These are phyloP conservation scores for Paramarasmius palmivorus DNA, from an alignment of 1,284 basidiomycete genomes.

Conservation along the genomic window DNA sequence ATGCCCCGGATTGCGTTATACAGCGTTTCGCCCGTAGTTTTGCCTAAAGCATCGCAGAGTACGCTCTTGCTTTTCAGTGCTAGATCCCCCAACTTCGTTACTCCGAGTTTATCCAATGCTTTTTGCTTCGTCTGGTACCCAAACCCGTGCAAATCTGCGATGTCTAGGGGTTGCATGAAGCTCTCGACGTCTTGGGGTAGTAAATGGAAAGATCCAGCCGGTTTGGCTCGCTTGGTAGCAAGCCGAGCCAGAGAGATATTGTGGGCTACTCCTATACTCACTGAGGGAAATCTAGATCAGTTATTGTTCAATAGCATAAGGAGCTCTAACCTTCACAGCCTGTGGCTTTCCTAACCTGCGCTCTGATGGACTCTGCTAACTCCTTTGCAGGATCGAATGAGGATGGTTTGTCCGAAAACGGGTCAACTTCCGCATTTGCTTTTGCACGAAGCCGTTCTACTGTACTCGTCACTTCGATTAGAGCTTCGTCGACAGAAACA, in stretches of 20 bases:
- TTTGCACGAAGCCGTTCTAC: constrained; percentile 47
- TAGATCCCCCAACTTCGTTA: constrained; percentile 71
- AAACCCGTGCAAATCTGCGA: constrained; percentile 88
- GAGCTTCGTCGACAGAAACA: constrained; percentile 94
- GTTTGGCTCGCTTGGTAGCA: constrained; percentile 91
- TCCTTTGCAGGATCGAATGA: constrained; percentile 63
- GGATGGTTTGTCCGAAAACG: constrained; percentile 15
- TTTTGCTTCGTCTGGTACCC: constrained; percentile 77
- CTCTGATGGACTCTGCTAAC: constrained; percentile 81
- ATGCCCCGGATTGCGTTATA: constrained; percentile 84
- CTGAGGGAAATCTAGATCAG: constrained; percentile 34
- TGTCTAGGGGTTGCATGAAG: constrained; percentile 76
- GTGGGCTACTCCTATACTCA: constrained; percentile 88
- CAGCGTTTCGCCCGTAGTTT: constrained; percentile 80
- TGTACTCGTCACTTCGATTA: constrained; percentile 83
- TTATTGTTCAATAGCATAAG: background rate
- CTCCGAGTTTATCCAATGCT: constrained; percentile 74
- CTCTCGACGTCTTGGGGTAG: constrained; percentile 49
- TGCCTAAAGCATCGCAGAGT: constrained; percentile 79
- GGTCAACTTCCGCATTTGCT: constrained; percentile 23
- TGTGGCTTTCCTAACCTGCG: constrained; percentile 74
- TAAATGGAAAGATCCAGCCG: constrained; percentile 83
- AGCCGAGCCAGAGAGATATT: constrained; percentile 93
- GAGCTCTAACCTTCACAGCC: constrained; percentile 74
- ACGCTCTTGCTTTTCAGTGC: constrained; percentile 57